Percentiles rank a stretch among this genome's conserved stretches.
Evolutionary conservation across 345 rosid species (phyloP).

Genomic region (Eucalyptus erythrocorys): DNA sequence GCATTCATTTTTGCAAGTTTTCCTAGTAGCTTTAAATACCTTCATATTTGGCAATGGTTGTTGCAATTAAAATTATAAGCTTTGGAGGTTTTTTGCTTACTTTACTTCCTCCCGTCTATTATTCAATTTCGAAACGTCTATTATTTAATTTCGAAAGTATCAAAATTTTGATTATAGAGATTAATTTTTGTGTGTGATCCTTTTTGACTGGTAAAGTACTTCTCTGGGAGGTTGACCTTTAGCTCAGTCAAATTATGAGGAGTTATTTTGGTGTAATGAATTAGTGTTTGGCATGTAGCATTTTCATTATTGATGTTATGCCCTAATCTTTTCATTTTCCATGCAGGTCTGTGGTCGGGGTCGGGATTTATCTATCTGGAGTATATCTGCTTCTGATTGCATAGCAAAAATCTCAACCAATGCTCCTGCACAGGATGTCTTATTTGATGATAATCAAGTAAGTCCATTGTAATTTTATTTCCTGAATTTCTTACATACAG

Average conservation of each 20-base stretch:
- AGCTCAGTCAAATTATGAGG: background rate
- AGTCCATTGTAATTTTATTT: constrained; percentile 1
- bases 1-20: constrained; percentile 1
- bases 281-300: background rate
- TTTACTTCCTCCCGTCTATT: background rate
- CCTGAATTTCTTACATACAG: background rate
- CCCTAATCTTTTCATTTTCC: background rate
- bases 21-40: background rate
- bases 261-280: background rate
- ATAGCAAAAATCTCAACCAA: constrained; percentile 35
- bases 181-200: background rate
- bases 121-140: background rate
- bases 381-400: constrained; percentile 76
- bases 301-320: background rate
- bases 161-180: background rate
- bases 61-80: background rate
- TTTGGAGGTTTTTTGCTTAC: background rate
- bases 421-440: constrained; percentile 58
- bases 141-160: background rate
- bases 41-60: background rate
- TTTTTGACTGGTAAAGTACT: background rate
- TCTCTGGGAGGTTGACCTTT: background rate
- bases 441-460: constrained; percentile 74
- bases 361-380: constrained; percentile 61
- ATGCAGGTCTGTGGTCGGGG: constrained; percentile 75